Evolutionary conservation across 2,329 filamentous ascomycete species (phyloP).

Genomic region (Amylocarpus encephaloides): DNA sequence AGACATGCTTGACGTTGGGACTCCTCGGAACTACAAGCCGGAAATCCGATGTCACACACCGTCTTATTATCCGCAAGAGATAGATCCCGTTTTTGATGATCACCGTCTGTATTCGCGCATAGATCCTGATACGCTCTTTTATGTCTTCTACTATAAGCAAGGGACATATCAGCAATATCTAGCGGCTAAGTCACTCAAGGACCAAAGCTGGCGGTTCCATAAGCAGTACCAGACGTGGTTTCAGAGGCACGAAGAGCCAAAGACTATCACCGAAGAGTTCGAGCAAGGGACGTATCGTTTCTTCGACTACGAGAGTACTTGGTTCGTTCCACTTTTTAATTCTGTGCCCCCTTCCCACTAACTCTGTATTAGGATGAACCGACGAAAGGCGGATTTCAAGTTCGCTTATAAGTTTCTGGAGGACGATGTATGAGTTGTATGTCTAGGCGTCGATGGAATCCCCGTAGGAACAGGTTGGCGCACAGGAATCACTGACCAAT

Average conservation of each 20-base stretch:
- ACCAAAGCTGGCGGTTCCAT: slow-evolving; percentile 98
- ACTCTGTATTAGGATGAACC: slow-evolving; percentile 75
- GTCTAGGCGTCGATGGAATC: slow-evolving; percentile 57
- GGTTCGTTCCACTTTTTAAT: slow-evolving; percentile 46
- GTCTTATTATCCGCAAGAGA: slow-evolving; percentile 85
- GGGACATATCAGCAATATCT: slow-evolving; percentile 93
- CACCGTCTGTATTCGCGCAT: slow-evolving; percentile 80
- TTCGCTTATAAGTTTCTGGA: slow-evolving; percentile 98
- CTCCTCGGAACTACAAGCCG: slow-evolving; percentile 77
- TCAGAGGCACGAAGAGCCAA: slow-evolving; percentile 95
- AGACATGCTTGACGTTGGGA: slow-evolving; percentile 69
- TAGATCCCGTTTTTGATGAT: slow-evolving; percentile 87
- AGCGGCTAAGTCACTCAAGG: slow-evolving; percentile 92
- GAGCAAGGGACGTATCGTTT: slow-evolving; percentile 99
- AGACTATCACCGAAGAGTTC: slow-evolving; percentile 96
- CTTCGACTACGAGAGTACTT: slow-evolving; percentile 99
- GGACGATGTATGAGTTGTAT: slow-evolving; percentile 66
- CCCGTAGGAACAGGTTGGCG: slow-evolving; percentile 66
- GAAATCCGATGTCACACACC: slow-evolving; percentile 73
- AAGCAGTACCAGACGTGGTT: slow-evolving; percentile 99
- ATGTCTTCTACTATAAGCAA: slow-evolving; percentile 98
- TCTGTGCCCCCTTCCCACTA: slow-evolving; percentile 9
- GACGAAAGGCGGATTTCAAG: slow-evolving; percentile 94
- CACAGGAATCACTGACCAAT: slow-evolving; percentile 53
- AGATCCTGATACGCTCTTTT: slow-evolving; percentile 94